Evolutionary conservation across 1,139 yeast genomes (phyloP).

Genomic region (Debaryomyces robertsiae): DNA sequence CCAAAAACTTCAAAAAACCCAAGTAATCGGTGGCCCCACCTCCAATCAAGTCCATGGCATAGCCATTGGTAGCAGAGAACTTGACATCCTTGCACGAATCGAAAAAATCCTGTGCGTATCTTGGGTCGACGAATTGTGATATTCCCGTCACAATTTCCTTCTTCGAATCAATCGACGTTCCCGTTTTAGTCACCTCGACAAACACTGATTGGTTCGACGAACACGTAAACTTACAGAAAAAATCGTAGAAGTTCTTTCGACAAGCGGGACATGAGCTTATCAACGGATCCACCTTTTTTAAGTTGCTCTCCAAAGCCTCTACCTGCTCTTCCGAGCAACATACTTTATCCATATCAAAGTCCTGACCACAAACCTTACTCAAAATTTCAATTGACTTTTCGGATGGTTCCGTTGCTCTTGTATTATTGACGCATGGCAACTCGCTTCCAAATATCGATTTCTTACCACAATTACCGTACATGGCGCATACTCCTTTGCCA

Average conservation of each 20-base stretch:
- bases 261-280: conserved; percentile 97
- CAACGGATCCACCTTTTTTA: conserved; percentile 75
- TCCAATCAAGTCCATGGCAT: conserved; percentile 95
- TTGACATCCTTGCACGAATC: conserved; percentile 89
- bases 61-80: conserved; percentile 93
- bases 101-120: conserved; percentile 64
- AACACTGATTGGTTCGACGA: conserved; percentile 81
- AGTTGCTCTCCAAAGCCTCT: conserved; percentile 42
- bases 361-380: conserved; percentile 67
- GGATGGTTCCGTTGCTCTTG: conserved; percentile 48
- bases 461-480: conserved; percentile 75
- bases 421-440: conserved; percentile 73
- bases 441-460: conserved; percentile 75
- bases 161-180: conserved; percentile 52
- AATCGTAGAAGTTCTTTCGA: conserved; percentile 75
- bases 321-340: conserved; percentile 47
- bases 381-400: conserved; percentile 50
- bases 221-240: conserved; percentile 90
- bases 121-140: conserved; percentile 60
- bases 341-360: conserved; percentile 47
- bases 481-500: conserved; percentile 52
- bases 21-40: conserved; percentile 85
- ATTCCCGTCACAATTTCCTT: conserved; percentile 70
- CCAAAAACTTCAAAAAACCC: conserved; percentile 81
- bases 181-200: conserved; percentile 63